Percentiles rank a stretch among this genome's conserved stretches.
phyloP scores from a whole-genome alignment of 2,329 filamentous ascomycete genomes.

The Ascosphaera apis region DNA sequence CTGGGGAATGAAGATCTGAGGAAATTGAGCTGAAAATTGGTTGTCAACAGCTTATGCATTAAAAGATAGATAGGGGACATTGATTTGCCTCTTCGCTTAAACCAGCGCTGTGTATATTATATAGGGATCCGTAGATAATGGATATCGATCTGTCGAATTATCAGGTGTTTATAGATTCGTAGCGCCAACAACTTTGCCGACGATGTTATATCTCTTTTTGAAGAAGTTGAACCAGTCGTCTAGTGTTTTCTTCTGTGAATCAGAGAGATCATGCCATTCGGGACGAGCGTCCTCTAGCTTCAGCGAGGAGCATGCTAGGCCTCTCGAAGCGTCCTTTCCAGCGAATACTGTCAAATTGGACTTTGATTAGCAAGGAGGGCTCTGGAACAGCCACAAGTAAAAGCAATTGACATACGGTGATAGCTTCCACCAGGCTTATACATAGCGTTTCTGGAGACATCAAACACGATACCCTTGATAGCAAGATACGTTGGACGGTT shows the following conservation, averaged over 20 bases:
- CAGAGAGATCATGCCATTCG: slow-evolving; percentile 61
- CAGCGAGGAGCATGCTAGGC: slow-evolving; percentile 64
- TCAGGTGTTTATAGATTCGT: slow-evolving; percentile 16
- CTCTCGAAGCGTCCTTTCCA: slow-evolving; percentile 86
- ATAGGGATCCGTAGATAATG: too few species aligned
- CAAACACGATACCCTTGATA: slow-evolving; percentile 77
- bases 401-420: slow-evolving; percentile 35
- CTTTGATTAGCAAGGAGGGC: not conserved
- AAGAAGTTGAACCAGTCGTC: slow-evolving; percentile 95
- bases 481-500: slow-evolving; percentile 34
- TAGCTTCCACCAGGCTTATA: slow-evolving; percentile 71
- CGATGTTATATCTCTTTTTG: slow-evolving; percentile 81
- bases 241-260: slow-evolving; percentile 65
- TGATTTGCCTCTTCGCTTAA: too few species aligned
- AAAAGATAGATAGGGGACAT: too few species aligned
- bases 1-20: slow-evolving; percentile 60
- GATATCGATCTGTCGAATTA: too few species aligned
- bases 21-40: too few species aligned
- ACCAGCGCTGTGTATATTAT: too few species aligned
- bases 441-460: slow-evolving; percentile 71
- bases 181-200: slow-evolving; percentile 22
- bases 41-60: too few species aligned
- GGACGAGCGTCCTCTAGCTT: slow-evolving; percentile 62
- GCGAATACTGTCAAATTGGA: slow-evolving; percentile 48
- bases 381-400: not conserved